Conservation (phyloP, 495 filamentous ascomycete genomes). For the Daldinia grandis region DNA sequence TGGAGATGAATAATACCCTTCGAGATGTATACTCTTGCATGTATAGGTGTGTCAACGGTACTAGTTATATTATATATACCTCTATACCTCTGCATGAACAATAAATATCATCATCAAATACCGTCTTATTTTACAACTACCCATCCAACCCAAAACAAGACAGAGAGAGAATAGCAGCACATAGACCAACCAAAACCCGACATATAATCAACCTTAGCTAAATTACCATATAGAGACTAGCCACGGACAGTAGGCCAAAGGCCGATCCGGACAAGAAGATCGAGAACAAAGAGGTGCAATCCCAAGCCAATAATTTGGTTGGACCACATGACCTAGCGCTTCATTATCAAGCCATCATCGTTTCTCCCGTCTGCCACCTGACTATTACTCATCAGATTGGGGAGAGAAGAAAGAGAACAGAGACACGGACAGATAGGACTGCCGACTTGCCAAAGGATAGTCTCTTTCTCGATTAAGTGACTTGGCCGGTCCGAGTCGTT, state of each 20-base stretch:
- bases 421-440: constrained; percentile 18
- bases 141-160: constrained; percentile 4
- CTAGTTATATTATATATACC: no score
- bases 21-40: constrained; percentile 16
- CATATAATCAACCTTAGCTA: constrained; percentile 1
- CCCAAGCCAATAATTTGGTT: constrained; percentile 20
- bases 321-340: constrained; percentile 37
- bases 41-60: not conserved
- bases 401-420: constrained; percentile 23
- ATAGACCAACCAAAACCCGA: constrained; percentile 27
- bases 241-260: constrained; percentile 8
- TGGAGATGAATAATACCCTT: constrained; percentile 5
- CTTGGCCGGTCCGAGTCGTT: constrained; percentile 34
- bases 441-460: constrained; percentile 14
- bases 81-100: not conserved
- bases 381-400: constrained; percentile 35
- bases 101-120: constrained; percentile 30
- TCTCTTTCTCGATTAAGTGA: constrained; percentile 31
- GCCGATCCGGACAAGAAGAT: constrained; percentile 21
- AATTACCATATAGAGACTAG: not conserved
- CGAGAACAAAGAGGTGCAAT: constrained; percentile 30
- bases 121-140: constrained; percentile 18
- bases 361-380: constrained; percentile 33
- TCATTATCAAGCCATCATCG: constrained; percentile 44
- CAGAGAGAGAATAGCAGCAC: constrained; percentile 5